phyloP scores from a whole-genome alignment of 192 early-diverging fungal genomes.

The Coemansia sp. region DNA sequence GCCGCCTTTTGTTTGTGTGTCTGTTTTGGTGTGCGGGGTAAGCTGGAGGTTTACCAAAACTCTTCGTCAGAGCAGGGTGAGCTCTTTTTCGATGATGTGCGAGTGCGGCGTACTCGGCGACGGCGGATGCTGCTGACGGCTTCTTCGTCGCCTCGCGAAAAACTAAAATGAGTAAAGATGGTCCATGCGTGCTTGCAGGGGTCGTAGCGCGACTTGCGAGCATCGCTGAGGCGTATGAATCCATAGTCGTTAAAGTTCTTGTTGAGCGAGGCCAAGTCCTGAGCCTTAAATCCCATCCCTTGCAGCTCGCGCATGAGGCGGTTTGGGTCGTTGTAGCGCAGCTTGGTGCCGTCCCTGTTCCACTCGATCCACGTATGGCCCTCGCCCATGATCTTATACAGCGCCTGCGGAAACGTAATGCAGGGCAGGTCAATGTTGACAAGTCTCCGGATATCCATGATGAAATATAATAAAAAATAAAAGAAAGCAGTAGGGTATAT shows the following conservation, averaged over 20 bases:
- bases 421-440: constrained; percentile 44
- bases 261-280: constrained; percentile 53
- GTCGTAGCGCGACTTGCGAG: constrained; percentile 53
- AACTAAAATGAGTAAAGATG: constrained; percentile 38
- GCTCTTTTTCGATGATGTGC: constrained; percentile 29
- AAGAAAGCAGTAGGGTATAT: neutral
- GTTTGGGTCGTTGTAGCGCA: constrained; percentile 52
- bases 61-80: constrained; percentile 41
- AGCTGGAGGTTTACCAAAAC: constrained; percentile 23
- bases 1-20: neutral
- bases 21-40: constrained; percentile 11
- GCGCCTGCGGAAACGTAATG: constrained; percentile 49
- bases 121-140: constrained; percentile 36
- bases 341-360: constrained; percentile 46
- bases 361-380: constrained; percentile 52
- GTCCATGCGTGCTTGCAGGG: constrained; percentile 42
- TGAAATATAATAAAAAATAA: neutral
- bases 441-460: constrained; percentile 51
- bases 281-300: constrained; percentile 52
- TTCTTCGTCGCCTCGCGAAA: constrained; percentile 27
- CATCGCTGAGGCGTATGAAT: constrained; percentile 51
- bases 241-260: constrained; percentile 56
- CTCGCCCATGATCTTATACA: constrained; percentile 43
- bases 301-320: constrained; percentile 54
- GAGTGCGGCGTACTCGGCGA: constrained; percentile 40